Base-by-base conservation (phyloP, 2,329 filamentous ascomycete genomes). In the Paraphaeosphaeria minitans region DNA sequence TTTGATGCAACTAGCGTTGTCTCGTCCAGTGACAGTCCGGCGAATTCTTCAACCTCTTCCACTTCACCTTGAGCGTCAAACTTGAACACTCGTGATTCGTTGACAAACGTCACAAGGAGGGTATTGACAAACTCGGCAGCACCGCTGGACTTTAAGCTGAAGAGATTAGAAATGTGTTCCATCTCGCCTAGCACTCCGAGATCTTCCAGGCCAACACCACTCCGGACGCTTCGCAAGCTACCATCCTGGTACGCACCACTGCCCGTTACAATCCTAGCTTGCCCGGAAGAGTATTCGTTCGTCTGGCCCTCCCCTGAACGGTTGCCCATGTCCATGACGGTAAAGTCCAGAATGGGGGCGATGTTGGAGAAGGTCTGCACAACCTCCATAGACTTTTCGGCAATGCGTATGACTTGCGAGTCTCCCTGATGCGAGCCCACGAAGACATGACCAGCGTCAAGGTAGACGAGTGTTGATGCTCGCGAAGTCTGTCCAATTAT, bases 251-350 rank as follows among this genome's bases (percentile, higher is more conserved):
- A 95, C 0, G 91, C 93, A 29, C 95, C 95, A 56, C 93, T 97
- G 0, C 93, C 94, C 2, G 94, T 93, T 12, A 99, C 92, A 60
- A 99, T 91, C 41, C 93, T 87, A 47, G 95, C 93, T 77, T 99
- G 94, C 0, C 95, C 95, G 0, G 94, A 97, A 0, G 93, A 96
- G 71, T 97, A 99, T 62, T 95, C 91, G 69, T 95, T 96, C 3
- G 89, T 90, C 19, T 92, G 88, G 9, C 84, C 87, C 63, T 95
- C 90, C 22, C 89, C 89, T 59, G 91, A 89, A 56, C 92, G 84
- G 66, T 92, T 93, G 0, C 93, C 94, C 83, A 98, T 90, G 70
- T 98, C 95, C 92, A 98, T 97, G 16, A 99, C 87, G 0, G 91
- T 89, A 67, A 99, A 97, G 73, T 99, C 95, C 41, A 98, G 79